Conservation (phyloP, 306 rosid genomes). For the Arachis stenosperma region DNA sequence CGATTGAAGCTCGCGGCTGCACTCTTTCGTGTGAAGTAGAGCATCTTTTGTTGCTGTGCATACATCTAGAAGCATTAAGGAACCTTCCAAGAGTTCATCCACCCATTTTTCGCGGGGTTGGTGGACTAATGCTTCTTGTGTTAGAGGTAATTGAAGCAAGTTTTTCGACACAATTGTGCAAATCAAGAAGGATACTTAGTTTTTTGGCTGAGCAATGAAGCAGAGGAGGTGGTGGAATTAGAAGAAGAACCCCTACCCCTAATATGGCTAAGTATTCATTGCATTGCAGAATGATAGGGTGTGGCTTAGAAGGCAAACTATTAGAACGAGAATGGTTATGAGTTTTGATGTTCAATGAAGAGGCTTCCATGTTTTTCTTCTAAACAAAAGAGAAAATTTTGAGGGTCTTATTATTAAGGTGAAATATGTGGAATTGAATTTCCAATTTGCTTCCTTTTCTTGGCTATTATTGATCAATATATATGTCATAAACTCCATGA, state of each 20-base stretch:
- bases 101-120: constrained; percentile 44
- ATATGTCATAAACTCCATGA: neutral
- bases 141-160: constrained; percentile 41
- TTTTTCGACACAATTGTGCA: constrained; percentile 39
- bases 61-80: constrained; percentile 46
- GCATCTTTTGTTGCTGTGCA: constrained; percentile 45
- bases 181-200: constrained; percentile 39
- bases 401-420: too few relatives aligned
- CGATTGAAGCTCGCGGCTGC: constrained; percentile 41
- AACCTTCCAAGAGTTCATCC: constrained; percentile 47
- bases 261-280: constrained; percentile 40
- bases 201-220: constrained; percentile 32
- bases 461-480: constrained; percentile 30
- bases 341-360: constrained; percentile 35
- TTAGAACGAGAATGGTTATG: constrained; percentile 49
- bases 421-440: neutral
- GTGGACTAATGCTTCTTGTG: constrained; percentile 38
- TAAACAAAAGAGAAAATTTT: neutral
- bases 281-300: constrained; percentile 46
- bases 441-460: constrained; percentile 31
- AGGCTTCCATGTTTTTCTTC: constrained; percentile 44
- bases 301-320: constrained; percentile 48
- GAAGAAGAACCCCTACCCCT: constrained; percentile 9
- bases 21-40: constrained; percentile 49
- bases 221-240: constrained; percentile 31